Base-by-base conservation (phyloP, 2,329 filamentous ascomycete genomes). In the Microthyrium microscopicum region DNA sequence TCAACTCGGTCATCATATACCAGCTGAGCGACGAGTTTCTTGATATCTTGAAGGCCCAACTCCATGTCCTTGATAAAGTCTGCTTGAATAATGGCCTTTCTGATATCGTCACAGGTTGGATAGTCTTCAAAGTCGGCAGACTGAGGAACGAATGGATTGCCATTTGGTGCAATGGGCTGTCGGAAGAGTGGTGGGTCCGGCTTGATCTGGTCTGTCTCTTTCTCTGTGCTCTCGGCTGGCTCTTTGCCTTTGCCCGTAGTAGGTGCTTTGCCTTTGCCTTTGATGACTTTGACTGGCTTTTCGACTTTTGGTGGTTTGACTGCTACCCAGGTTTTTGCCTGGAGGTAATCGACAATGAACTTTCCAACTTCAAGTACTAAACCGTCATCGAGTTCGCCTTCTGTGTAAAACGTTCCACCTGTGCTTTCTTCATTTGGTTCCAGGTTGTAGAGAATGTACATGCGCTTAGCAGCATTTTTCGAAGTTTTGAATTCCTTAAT, bases 361-460 rank as follows among this genome's bases (percentile, higher is more conserved):
- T 70, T 66, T 13, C 22, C 30, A 17, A 39, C 16, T 8, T 22
- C 72, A 36, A 80, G 73, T 45, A 95, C 85, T 51, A 98, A 82
- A 38, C 78, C 79, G 42, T 80, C 76, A 55, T 98, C 89, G 9
- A 95, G 68, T 42, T 85, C 79, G 33, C 83, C 81, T 41, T 93
- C 84, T 5, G 81, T 85, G 53, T 89, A 94, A 82, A 87, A 98
- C 6, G 83, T 79, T 2, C 89, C 89, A 30, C 89, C 89, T 0
- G 84, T 92, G 29, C 91, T 81, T 40, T 89, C 79, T 40, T 94
- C 85, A 34, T 77, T 82, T 1, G 89, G 87, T 8, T 74, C 72
- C 39, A 98, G 69, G 41, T 77, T 76, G 34, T 77, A 73, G 48
- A 93, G 76, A 67, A 98, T 92, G 64, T 89, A 98, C 69, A 92